Evolutionary conservation across 768 basidiomycete species (phyloP).

Genomic region (Panaeolus papilionaceus): DNA sequence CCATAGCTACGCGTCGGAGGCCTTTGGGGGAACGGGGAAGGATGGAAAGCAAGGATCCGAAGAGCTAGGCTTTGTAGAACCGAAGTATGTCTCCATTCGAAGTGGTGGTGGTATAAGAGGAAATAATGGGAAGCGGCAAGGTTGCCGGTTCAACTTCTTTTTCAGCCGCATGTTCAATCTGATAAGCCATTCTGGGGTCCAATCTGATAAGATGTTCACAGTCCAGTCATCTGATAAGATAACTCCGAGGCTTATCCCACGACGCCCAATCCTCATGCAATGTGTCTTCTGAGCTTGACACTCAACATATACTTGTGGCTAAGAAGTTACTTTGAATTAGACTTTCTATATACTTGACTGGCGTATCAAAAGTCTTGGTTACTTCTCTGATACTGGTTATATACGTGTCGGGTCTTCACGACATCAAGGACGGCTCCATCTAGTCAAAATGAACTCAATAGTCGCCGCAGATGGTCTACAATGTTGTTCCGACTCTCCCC

Average conservation of each 20-base stretch:
- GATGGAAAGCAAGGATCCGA: conserved; percentile 21
- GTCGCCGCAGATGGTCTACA: neutral
- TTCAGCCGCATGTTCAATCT: conserved; percentile 25
- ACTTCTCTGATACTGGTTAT: too few species aligned
- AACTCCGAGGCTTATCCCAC: conserved; percentile 17
- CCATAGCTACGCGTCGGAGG: conserved; percentile 49
- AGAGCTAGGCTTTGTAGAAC: conserved; percentile 8
- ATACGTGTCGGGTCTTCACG: too few species aligned
- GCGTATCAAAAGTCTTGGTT: neutral
- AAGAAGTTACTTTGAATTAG: conserved; percentile 20
- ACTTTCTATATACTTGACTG: neutral
- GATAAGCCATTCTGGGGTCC: conserved; percentile 34
- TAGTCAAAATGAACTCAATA: neutral
- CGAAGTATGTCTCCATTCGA: neutral
- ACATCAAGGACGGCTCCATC: too few species aligned
- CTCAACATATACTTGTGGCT: conserved; percentile 26
- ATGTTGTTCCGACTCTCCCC: neutral
- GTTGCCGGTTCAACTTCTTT: neutral
- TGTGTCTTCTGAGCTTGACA: neutral
- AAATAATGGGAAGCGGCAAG: neutral
- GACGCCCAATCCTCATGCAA: neutral
- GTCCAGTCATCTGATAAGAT: conserved; percentile 22
- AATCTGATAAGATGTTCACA: conserved; percentile 43
- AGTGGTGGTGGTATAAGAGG: conserved; percentile 4
- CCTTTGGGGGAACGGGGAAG: conserved; percentile 22